A percentile compares a stretch with the other conserved stretches of the same genome.
These are phyloP conservation scores for Metschnikowia picachoensis DNA, from an alignment of 805 yeast species.

Conservation along the genomic window DNA sequence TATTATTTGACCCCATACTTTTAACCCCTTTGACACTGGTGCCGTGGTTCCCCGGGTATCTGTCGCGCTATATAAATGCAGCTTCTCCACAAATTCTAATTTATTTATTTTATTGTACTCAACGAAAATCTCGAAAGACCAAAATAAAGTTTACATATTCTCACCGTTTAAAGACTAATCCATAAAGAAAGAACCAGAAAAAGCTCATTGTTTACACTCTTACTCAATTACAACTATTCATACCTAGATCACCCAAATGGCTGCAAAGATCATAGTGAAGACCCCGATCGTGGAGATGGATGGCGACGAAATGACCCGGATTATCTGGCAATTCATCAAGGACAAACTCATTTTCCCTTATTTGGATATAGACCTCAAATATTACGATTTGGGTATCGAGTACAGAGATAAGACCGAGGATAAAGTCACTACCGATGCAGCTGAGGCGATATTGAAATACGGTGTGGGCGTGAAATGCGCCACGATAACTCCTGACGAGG, in stretches of 20 bases:
- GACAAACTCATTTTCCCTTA: slow-evolving; percentile 64
- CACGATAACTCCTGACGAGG: slow-evolving; percentile 81
- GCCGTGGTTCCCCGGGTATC: slow-evolving; percentile 1
- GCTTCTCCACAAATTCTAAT: slow-evolving; percentile 2
- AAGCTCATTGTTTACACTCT: too few relatives aligned
- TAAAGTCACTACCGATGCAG: slow-evolving; percentile 73
- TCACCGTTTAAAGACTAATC: not conserved
- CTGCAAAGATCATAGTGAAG: slow-evolving; percentile 59
- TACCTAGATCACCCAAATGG: slow-evolving; percentile 1
- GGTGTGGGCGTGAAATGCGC: slow-evolving; percentile 86
- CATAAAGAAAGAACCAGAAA: not conserved
- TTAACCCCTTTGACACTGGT: not conserved
- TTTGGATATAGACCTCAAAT: slow-evolving; percentile 68
- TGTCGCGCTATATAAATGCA: slow-evolving; percentile 1
- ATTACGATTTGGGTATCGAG: slow-evolving; percentile 68
- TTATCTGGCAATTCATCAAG: slow-evolving; percentile 76
- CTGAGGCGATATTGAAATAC: slow-evolving; percentile 66
- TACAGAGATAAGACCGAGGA: slow-evolving; percentile 70
- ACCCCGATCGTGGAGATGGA: slow-evolving; percentile 76
- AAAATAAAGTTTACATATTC: too few relatives aligned
- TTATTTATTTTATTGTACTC: not conserved
- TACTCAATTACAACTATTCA: not conserved
- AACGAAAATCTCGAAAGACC: too few relatives aligned
- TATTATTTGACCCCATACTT: not conserved
- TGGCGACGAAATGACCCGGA: slow-evolving; percentile 86